A percentile compares a stretch with the other conserved stretches of the same genome.
phyloP scores from a whole-genome alignment of 106 monocot species.

The Vanilla planifolia region DNA sequence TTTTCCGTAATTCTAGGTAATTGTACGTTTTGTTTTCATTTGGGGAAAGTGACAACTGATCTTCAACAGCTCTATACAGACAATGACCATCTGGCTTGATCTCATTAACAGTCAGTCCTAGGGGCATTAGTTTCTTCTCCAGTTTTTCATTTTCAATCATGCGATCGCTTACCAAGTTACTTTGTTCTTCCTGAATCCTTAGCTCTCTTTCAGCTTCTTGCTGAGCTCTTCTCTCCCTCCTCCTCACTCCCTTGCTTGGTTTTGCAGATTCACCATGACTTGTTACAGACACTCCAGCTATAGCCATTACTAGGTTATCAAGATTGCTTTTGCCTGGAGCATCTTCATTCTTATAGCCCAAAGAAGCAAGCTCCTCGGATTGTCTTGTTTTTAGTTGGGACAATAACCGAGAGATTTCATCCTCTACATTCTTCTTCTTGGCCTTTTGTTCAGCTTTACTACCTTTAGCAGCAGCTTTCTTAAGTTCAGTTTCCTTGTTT shows the following conservation, averaged over 20 bases:
- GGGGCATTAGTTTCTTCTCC: constrained; percentile 56
- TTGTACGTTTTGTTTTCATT: constrained; percentile 4
- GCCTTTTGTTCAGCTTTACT: constrained; percentile 88
- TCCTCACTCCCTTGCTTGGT: constrained; percentile 40
- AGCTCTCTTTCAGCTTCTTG: constrained; percentile 75
- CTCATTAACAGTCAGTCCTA: constrained; percentile 48
- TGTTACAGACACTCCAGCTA: constrained; percentile 44
- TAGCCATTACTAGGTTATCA: constrained; percentile 44
- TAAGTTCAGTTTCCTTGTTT: constrained; percentile 51
- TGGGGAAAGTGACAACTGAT: constrained; percentile 37
- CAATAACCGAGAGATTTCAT: constrained; percentile 45
- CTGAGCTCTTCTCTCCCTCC: constrained; percentile 53
- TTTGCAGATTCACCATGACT: constrained; percentile 15
- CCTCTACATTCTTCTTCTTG: constrained; percentile 81
- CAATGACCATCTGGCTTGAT: constrained; percentile 81
- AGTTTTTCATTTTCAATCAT: constrained; percentile 48
- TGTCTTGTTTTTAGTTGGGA: constrained; percentile 51
- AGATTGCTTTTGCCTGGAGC: constrained; percentile 20
- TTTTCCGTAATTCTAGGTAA: constrained; percentile 42
- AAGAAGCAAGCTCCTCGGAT: constrained; percentile 43
- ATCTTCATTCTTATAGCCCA: constrained; percentile 24
- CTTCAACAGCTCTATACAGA: constrained; percentile 70
- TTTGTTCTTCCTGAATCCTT: constrained; percentile 68
- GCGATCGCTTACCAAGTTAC: constrained; percentile 44
- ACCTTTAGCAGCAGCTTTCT: constrained; percentile 76